Conservation (phyloP, 108 stramenopile genomes). For the Cylindrotheca fusiformis region DNA sequence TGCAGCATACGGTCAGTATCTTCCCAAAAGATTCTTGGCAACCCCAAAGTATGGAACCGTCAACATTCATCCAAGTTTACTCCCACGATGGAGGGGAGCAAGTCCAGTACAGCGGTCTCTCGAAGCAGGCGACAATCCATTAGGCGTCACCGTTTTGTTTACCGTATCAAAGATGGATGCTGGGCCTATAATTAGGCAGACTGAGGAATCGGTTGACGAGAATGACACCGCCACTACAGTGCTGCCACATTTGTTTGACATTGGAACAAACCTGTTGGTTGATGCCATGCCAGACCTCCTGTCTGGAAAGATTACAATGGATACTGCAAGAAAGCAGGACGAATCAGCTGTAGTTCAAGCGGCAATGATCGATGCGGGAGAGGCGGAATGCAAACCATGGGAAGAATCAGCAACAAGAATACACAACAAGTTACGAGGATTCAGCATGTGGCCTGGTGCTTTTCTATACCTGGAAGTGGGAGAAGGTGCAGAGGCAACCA, state of each 20-base stretch:
- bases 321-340: slow-evolving; percentile 82
- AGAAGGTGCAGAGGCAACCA: slow-evolving; percentile 47
- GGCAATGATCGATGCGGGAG: slow-evolving; percentile 75
- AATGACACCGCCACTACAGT: slow-evolving; percentile 84
- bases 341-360: slow-evolving; percentile 80
- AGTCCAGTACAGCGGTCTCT: slow-evolving; percentile 89
- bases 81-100: slow-evolving; percentile 94
- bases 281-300: slow-evolving; percentile 77
- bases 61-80: slow-evolving; percentile 95
- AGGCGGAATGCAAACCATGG: slow-evolving; percentile 64
- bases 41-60: slow-evolving; percentile 87
- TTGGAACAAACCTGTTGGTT: slow-evolving; percentile 81
- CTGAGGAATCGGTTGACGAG: slow-evolving; percentile 60
- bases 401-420: slow-evolving; percentile 67
- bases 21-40: slow-evolving; percentile 88
- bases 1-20: slow-evolving; percentile 96
- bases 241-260: slow-evolving; percentile 83
- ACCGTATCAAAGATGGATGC: slow-evolving; percentile 98
- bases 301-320: slow-evolving; percentile 65
- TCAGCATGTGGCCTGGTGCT: slow-evolving; percentile 94
- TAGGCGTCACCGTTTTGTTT: slow-evolving; percentile 89
- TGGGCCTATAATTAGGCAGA: slow-evolving; percentile 89
- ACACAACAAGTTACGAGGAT: slow-evolving; percentile 91
- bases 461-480: slow-evolving; percentile 75
- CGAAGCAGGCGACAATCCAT: slow-evolving; percentile 43